Base-by-base conservation (phyloP, 768 basidiomycete genomes). In the Mycena maculata region DNA sequence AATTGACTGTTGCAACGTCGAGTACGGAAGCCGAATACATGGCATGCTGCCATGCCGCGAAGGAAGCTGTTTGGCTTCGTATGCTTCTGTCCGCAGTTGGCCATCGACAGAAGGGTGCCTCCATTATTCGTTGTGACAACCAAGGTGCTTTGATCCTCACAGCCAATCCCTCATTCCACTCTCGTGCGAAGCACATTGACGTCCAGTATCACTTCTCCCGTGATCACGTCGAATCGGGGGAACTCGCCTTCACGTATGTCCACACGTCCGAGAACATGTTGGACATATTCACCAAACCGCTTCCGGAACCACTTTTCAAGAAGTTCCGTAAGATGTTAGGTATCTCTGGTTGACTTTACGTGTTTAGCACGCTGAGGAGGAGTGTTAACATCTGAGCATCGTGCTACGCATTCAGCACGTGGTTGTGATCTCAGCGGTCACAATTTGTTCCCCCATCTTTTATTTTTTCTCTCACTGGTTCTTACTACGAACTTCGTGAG, bases 211-310 rank as follows among this genome's bases (percentile, higher is more conserved):
- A n/a, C n/a, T n/a, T n/a, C n/a, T n/a, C n/a, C n/a, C n/a, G n/a
- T n/a, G 74, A 80, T 18, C 70, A 73, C 33, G 68, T 77, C 10
- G 55, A 67, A 15, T 65, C 71, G 22, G 72, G 70, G 3, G 63
- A 68, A 12, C 63, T 83, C 27, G 22, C 23, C 0, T 55, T 80
- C 23, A 20, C 44, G 4, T 76, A 78, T 49, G 72, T 76, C 41
- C 69, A 75, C 6, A 77, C 76, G 0, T 58, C 50, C 2, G 69
- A 79, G 25, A 79, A 79, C 63, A 49, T 71, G 5, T 81, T 82
- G 0, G 83, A 84, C 70, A 64, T 79, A 4, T 74, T 84, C 48
- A 83, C 79, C 1, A 84, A 84, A 60, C 56, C 72, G 1, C 67
- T 80, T 2, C 48, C 72, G 38, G 44, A 59, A 16, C 48, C 48